Conservation (phyloP, 2,329 filamentous ascomycete genomes). For the Phoma sp. region DNA sequence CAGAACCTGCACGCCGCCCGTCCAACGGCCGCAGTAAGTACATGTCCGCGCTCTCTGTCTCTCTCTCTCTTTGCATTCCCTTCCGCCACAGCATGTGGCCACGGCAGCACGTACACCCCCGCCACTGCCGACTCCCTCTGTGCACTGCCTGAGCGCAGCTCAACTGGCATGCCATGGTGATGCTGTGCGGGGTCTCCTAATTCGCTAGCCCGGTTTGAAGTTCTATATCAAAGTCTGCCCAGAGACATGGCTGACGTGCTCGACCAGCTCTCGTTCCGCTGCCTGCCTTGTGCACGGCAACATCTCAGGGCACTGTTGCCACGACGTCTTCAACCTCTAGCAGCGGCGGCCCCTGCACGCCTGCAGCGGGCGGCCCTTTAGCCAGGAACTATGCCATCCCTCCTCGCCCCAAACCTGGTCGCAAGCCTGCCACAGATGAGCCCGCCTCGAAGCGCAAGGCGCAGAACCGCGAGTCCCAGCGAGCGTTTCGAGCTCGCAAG, state of each 20-base stretch:
- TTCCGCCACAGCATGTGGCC: slow-evolving; percentile 16
- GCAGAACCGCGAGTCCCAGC: slow-evolving; percentile 90
- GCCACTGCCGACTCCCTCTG: neutral
- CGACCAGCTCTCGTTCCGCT: slow-evolving; percentile 11
- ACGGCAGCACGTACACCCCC: neutral
- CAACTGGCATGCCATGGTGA: neutral
- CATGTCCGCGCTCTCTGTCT: neutral
- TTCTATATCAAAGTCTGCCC: slow-evolving; percentile 14
- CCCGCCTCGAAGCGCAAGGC: slow-evolving; percentile 92
- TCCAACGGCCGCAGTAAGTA: slow-evolving; percentile 30
- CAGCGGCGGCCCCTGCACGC: slow-evolving; percentile 33
- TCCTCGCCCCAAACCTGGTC: slow-evolving; percentile 69
- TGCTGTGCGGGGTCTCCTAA: slow-evolving; percentile 12
- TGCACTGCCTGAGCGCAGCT: neutral
- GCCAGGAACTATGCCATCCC: slow-evolving; percentile 48
- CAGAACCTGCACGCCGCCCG: slow-evolving; percentile 22
- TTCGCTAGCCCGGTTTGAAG: slow-evolving; percentile 11
- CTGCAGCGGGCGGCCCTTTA: slow-evolving; percentile 47
- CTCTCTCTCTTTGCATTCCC: slow-evolving; percentile 12
- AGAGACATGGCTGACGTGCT: slow-evolving; percentile 7
- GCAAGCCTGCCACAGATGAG: slow-evolving; percentile 92
- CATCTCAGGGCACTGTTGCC: slow-evolving; percentile 20
- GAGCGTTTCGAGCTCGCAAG: slow-evolving; percentile 86
- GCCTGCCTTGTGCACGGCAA: slow-evolving; percentile 17
- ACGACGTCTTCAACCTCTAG: slow-evolving; percentile 33